phyloP scores from a whole-genome alignment of 2,329 filamentous ascomycete genomes.

The Eurotiales sp. region DNA sequence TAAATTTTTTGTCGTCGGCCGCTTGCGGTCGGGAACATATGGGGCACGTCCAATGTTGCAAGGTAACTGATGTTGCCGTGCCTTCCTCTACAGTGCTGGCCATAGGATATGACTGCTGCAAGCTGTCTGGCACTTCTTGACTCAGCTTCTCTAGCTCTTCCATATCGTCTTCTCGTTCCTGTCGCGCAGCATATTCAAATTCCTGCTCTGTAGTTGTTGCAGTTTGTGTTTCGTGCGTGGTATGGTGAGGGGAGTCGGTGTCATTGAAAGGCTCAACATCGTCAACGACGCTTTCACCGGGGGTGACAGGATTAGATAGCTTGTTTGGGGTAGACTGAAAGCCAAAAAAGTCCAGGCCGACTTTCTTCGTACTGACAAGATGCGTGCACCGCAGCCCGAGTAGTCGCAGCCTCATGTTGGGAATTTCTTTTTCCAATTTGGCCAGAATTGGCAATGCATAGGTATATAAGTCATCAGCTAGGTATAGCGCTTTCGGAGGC shows the following conservation, averaged over 20 bases:
- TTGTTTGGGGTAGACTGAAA: slow-evolving; percentile 19
- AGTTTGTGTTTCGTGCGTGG: slow-evolving; percentile 39
- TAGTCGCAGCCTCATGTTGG: slow-evolving; percentile 72
- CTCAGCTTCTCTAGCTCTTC: slow-evolving; percentile 60
- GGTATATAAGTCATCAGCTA: slow-evolving; percentile 78
- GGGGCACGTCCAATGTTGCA: slow-evolving; percentile 76
- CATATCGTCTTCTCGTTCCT: slow-evolving; percentile 59
- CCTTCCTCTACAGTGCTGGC: slow-evolving; percentile 9
- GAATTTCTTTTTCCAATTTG: slow-evolving; percentile 80
- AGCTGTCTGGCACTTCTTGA: slow-evolving; percentile 44
- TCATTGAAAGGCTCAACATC: background rate
- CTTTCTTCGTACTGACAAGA: slow-evolving; percentile 79
- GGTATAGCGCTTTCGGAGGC: slow-evolving; percentile 65
- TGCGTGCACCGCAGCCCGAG: slow-evolving; percentile 89
- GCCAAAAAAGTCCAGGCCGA: slow-evolving; percentile 78
- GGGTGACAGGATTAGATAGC: background rate
- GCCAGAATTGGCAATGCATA: slow-evolving; percentile 76
- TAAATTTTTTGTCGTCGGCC: slow-evolving; percentile 73
- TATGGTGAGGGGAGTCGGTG: background rate
- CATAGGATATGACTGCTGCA: background rate
- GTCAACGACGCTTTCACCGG: background rate
- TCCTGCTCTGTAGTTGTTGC: slow-evolving; percentile 68
- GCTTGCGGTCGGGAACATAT: slow-evolving; percentile 75
- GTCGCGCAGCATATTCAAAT: slow-evolving; percentile 58
- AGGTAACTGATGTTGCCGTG: background rate